Evolutionary conservation across 257 asterid species (phyloP), one percentile per base, ranked within the genome.

Genomic region (Rehmannia glutinosa): DNA sequence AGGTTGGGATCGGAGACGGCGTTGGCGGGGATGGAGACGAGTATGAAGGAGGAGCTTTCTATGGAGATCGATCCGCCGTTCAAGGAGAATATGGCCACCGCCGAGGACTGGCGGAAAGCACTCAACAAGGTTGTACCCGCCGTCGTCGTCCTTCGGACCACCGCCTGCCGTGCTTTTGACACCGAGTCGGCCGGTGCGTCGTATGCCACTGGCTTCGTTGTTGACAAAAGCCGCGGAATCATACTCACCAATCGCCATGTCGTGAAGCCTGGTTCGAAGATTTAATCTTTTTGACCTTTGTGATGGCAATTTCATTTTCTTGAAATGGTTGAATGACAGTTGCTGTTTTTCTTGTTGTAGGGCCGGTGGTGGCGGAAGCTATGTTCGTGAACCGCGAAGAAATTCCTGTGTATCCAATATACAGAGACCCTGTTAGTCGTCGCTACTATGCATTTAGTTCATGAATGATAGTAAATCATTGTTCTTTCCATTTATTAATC

Each of bases 331-430:
- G 51, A 38, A n/a, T 38, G 8, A 52, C 43, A 56, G 25, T 52
- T 55, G 28, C 1, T 60, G 23, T 52, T 63, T 61, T 13, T 63
- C 17, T 4, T 43, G 55, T 47, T 68, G 51, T 27, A 94, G 99
- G 99, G 19, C 99, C 99, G 13, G 97, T 91, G 70, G 99, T 94
- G 71, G 97, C 97, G 21, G 99, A 94, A 72, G 99, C 97, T 30
- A 87, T 82, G 97, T 91, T 94, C 71, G 88, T 91, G 64, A 94
- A 94, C 70, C 92, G 97, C 7, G 99, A 94, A 74, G 99, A 94
- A 78, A 64, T 88, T 73, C 96, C 97, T 0, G 84, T 94, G 10
- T 80, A 88, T 84, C 97, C 99, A 16, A 77, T 94, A 49, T 94
- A 91, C 51, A 85, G 99, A 79, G 99, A 94, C 71, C 99, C 99